These are phyloP conservation scores for Yamadazyma kitorensis DNA, from an alignment of 805 yeast species.

Conservation along the genomic window DNA sequence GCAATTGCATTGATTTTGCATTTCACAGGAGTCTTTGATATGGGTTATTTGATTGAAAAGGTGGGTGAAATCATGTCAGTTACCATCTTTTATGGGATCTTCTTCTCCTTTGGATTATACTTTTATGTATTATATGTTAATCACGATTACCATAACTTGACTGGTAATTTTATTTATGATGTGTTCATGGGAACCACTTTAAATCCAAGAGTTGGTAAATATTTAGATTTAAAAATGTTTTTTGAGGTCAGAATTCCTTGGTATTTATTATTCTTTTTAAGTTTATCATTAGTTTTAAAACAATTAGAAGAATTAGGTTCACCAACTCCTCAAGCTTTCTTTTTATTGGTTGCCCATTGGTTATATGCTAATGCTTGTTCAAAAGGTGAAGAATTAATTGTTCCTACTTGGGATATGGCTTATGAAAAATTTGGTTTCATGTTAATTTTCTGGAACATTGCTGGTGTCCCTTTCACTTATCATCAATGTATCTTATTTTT, in stretches of 20 bases:
- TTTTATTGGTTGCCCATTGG: slow-evolving; percentile 83
- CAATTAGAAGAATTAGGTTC: slow-evolving; percentile 83
- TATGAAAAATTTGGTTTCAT: slow-evolving; percentile 99
- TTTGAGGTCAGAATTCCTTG: slow-evolving; percentile 97
- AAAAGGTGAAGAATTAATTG: slow-evolving; percentile 96
- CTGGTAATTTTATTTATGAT: slow-evolving; percentile 88
- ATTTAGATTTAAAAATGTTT: slow-evolving; percentile 89
- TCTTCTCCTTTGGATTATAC: slow-evolving; percentile 67
- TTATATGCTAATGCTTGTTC: slow-evolving; percentile 95
- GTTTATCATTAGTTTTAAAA: slow-evolving; percentile 69
- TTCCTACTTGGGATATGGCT: slow-evolving; percentile 99
- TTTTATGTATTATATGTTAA: slow-evolving; percentile 60
- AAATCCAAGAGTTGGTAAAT: slow-evolving; percentile 90
- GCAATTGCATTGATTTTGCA: slow-evolving; percentile 61
- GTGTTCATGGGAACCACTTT: slow-evolving; percentile 96
- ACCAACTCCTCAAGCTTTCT: slow-evolving; percentile 70
- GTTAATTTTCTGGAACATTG: slow-evolving; percentile 98
- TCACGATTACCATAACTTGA: slow-evolving; percentile 83
- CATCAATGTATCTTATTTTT: slow-evolving; percentile 88
- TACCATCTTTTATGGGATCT: slow-evolving; percentile 77
- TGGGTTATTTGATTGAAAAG: slow-evolving; percentile 72
- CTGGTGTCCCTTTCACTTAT: slow-evolving; percentile 98
- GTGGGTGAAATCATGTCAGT: slow-evolving; percentile 93
- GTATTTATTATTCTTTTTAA: slow-evolving; percentile 81
- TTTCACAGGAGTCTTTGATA: slow-evolving; percentile 67